Evolutionary conservation across 75 land plant genomes (phyloP), one percentile per base, ranked within the genome.

Genomic region (Picea sitchensis): DNA sequence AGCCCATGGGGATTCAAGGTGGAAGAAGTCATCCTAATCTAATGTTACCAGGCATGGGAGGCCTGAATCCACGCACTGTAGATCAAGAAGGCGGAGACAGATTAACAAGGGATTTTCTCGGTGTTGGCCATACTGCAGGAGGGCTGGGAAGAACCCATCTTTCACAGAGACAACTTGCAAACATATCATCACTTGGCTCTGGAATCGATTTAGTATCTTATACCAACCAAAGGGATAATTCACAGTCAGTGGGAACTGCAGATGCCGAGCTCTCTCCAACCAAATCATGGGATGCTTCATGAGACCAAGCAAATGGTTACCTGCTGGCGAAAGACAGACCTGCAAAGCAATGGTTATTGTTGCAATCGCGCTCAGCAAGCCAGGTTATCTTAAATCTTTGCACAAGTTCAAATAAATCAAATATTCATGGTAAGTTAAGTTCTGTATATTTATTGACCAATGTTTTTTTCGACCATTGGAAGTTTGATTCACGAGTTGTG

Each of bases 21-120:
- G 54, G 73, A 71, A 71, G 73, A 71, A n/a, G 9, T 12, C 20
- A 21, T 41, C 5, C 23, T 1, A 41, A 47, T 38, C 51, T 7
- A 36, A 6, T 20, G 20, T 20, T 71, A 2, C 44, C 44, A 36
- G 74, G 56, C 26, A 17, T 44, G 13, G 74, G 74, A 9, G 44
- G 44, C 0, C 74, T 71, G 20, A 71, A 51, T 11, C 56, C 56
- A 9, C 12, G 56, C 9, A 51, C 12, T 51, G 56, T 9, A 9
- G 56, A 51, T 9, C 56, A 71, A 41, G 51, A 38, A 44, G 26
- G 54, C 14, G 74, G 74, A 44, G 74, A 71, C 4, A 56, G 74
- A 44, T 71, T 71, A 71, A 71, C 74, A 44, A 71, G 74, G 21
- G 74, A 71, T 71, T 71, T 71, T 71, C 51, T 71, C 9, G 74